These are phyloP conservation scores for Ogataea pini DNA, from an alignment of 805 yeast genomes.

Conservation along the genomic window DNA sequence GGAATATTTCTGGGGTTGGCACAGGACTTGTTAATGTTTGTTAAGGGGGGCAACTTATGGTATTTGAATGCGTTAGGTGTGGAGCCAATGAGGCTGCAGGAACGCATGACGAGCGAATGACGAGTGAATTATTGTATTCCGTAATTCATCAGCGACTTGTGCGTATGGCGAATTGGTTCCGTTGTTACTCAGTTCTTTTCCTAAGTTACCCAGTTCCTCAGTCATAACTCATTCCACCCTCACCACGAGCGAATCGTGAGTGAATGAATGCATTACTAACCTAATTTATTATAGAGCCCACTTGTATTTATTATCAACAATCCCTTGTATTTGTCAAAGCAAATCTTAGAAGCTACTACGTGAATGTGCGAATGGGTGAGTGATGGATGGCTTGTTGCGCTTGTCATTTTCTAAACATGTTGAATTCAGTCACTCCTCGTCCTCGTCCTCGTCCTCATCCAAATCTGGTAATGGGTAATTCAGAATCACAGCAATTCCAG, in stretches of 20 bases:
- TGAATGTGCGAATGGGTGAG: too few relatives aligned
- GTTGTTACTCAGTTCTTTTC: too few relatives aligned
- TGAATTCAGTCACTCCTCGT: slow-evolving; percentile 5
- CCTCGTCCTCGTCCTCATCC: slow-evolving; percentile 53
- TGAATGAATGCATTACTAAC: slow-evolving; percentile 20
- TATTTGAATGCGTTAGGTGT: slow-evolving; percentile 43
- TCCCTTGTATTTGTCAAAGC: neutral
- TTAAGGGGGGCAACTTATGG: slow-evolving; percentile 68
- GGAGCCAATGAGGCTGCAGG: slow-evolving; percentile 18
- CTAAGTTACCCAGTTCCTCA: too few relatives aligned
- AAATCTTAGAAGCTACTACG: too few relatives aligned
- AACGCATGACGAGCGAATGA: too few relatives aligned
- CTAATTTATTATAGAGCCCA: neutral
- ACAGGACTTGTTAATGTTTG: slow-evolving; percentile 62
- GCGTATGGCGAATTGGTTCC: too few relatives aligned
- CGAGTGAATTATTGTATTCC: too few relatives aligned
- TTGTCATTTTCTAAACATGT: too few relatives aligned
- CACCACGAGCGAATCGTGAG: too few relatives aligned
- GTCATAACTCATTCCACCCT: too few relatives aligned
- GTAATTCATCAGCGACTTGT: too few relatives aligned
- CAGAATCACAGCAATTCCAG: slow-evolving; percentile 88
- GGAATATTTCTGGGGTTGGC: slow-evolving; percentile 64
- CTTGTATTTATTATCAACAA: neutral
- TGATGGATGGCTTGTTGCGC: too few relatives aligned
- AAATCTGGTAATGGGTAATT: slow-evolving; percentile 81